These are phyloP conservation scores for Stemphylium lycopersici DNA, from an alignment of 2,329 filamentous ascomycete species.

Conservation along the genomic window DNA sequence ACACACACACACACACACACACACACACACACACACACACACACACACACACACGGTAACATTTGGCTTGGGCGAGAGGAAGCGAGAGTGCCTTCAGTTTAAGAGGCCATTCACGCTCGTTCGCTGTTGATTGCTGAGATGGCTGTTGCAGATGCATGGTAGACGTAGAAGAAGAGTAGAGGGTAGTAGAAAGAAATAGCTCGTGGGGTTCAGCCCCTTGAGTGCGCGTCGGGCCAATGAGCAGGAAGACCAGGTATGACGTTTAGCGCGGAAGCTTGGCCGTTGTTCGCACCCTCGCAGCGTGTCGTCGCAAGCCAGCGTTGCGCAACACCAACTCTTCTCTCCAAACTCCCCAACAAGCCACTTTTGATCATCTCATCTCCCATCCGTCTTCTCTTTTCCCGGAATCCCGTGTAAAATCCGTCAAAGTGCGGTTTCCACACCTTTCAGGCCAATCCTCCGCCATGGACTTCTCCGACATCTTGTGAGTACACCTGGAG, in stretches of 20 bases:
- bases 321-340: conserved; percentile 21
- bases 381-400: conserved; percentile 1
- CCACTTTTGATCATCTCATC: conserved; percentile 4
- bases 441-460: conserved; percentile 35
- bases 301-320: conserved; percentile 14
- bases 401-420: conserved; percentile 3
- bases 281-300: conserved; percentile 8
- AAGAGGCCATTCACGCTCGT: too few species aligned
- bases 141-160: too few species aligned
- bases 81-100: too few species aligned
- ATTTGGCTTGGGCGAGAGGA: too few species aligned
- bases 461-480: conserved; percentile 87
- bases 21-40: too few species aligned
- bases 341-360: background rate
- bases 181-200: background rate
- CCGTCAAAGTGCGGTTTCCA: conserved; percentile 44
- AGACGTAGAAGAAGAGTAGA: background rate
- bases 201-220: conserved; percentile 1
- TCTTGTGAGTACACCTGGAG: conserved; percentile 70
- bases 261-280: conserved; percentile 16
- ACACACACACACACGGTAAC: too few species aligned
- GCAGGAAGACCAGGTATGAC: conserved; percentile 11
- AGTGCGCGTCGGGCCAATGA: conserved; percentile 11
- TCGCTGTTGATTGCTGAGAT: too few species aligned
- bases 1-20: too few species aligned